Percentiles rank a stretch among this genome's conserved stretches.
Evolutionary conservation across 495 filamentous ascomycete genomes (phyloP).

Genomic region (Xylaria cubensis): DNA sequence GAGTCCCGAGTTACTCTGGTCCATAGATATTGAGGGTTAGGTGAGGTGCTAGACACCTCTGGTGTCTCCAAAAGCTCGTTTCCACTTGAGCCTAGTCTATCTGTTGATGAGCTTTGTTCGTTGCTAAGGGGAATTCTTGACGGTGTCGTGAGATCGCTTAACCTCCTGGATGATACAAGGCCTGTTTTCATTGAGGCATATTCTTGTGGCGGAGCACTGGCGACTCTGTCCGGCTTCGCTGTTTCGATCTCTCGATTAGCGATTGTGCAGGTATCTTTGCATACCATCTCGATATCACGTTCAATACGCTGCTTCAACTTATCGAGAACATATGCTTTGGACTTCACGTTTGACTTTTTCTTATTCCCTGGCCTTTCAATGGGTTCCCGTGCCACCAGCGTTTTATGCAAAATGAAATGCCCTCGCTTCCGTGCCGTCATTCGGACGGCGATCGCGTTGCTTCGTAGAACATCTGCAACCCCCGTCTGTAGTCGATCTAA

Average conservation of each 20-base stretch:
- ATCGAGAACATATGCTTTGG: slow-evolving; percentile 40
- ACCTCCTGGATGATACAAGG: not conserved
- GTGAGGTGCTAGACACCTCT: slow-evolving; percentile 15
- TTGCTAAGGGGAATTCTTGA: slow-evolving; percentile 13
- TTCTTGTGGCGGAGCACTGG: slow-evolving; percentile 5
- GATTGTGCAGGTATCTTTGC: slow-evolving; percentile 52
- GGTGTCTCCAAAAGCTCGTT: slow-evolving; percentile 2
- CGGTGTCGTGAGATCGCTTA: slow-evolving; percentile 12
- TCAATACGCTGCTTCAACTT: slow-evolving; percentile 48
- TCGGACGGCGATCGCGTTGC: slow-evolving; percentile 49
- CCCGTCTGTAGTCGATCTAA: slow-evolving; percentile 54
- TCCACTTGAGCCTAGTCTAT: slow-evolving; percentile 7
- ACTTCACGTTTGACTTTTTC: slow-evolving; percentile 32
- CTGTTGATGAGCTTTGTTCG: slow-evolving; percentile 6
- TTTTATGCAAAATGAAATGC: slow-evolving; percentile 54
- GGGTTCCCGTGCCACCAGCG: slow-evolving; percentile 49
- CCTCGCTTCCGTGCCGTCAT: slow-evolving; percentile 54
- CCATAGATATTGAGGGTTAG: slow-evolving; percentile 29
- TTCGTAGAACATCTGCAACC: slow-evolving; percentile 52
- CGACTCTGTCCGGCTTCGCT: slow-evolving; percentile 9
- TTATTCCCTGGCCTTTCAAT: slow-evolving; percentile 32
- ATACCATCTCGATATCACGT: slow-evolving; percentile 51
- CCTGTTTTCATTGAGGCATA: not conserved
- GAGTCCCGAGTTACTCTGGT: slow-evolving; percentile 27
- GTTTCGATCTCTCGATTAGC: slow-evolving; percentile 46